Conservation (phyloP, 192 early-diverging fungal genomes). For the Dimargaris xerosporica region DNA sequence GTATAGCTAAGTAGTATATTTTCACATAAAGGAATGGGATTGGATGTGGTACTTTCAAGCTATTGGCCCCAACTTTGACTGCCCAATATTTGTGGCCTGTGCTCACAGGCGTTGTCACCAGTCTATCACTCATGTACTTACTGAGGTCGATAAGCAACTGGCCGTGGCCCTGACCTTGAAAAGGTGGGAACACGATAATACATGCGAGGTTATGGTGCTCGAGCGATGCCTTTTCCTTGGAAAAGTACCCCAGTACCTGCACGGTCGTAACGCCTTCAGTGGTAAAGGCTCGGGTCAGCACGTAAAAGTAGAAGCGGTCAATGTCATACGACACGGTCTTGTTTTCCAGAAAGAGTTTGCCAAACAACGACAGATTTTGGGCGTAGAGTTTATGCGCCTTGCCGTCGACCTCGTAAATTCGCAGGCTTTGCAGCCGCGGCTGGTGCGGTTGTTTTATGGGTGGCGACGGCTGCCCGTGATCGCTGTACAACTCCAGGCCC, state of each 20-base stretch:
- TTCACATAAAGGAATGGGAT: too few relatives aligned
- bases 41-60: too few relatives aligned
- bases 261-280: constrained; percentile 20
- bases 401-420: constrained; percentile 80
- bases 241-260: constrained; percentile 86
- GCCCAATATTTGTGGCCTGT: too few relatives aligned
- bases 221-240: constrained; percentile 81
- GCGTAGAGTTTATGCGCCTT: constrained; percentile 80
- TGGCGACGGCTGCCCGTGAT: constrained; percentile 14
- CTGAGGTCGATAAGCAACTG: constrained; percentile 82
- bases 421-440: constrained; percentile 19
- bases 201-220: constrained; percentile 83
- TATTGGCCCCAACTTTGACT: too few relatives aligned
- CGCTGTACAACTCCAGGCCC: constrained; percentile 68
- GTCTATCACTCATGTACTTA: constrained; percentile 24
- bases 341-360: constrained; percentile 92
- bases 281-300: constrained; percentile 45
- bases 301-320: constrained; percentile 86
- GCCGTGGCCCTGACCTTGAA: constrained; percentile 73
- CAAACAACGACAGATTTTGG: constrained; percentile 84
- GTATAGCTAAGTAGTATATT: too few relatives aligned
- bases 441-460: too few relatives aligned
- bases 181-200: constrained; percentile 75
- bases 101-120: too few relatives aligned
- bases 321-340: constrained; percentile 94